Percentiles rank a stretch among this genome's conserved stretches.
Evolutionary conservation across 805 yeast species (phyloP).

Genomic region (Ogataea haglerorum): DNA sequence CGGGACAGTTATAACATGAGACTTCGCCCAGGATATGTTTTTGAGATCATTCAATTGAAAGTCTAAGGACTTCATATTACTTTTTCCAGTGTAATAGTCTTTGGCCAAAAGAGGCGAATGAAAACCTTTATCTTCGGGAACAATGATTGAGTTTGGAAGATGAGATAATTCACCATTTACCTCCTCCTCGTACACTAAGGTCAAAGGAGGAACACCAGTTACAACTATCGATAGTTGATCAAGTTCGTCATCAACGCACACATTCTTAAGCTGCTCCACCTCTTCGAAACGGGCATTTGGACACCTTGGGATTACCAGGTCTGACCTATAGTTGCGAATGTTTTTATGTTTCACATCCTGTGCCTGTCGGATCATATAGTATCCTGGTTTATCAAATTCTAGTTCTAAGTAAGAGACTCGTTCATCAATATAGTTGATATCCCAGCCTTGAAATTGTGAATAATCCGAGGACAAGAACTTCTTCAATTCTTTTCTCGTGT

Average conservation of each 20-base stretch:
- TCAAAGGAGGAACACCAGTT: conserved; percentile 77
- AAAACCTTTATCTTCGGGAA: conserved; percentile 45
- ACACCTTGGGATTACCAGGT: conserved; percentile 67
- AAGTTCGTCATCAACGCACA: conserved; percentile 65
- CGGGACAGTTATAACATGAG: conserved; percentile 27
- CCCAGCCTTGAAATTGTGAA: conserved; percentile 20
- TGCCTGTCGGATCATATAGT: conserved; percentile 68
- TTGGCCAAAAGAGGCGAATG: conserved; percentile 46
- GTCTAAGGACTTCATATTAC: conserved; percentile 19
- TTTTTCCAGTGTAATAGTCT: conserved; percentile 26
- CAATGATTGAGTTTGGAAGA: conserved; percentile 28
- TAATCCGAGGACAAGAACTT: conserved; percentile 30
- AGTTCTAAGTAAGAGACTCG: conserved; percentile 58
- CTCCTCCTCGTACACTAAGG: conserved; percentile 51
- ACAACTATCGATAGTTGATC: conserved; percentile 45
- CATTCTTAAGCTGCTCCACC: conserved; percentile 34
- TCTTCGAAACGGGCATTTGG: conserved; percentile 64
- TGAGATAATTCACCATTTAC: conserved; percentile 31
- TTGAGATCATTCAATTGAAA: conserved; percentile 33
- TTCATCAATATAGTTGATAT: conserved; percentile 28
- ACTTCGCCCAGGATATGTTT: conserved; percentile 38
- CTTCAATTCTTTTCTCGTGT: conserved; percentile 53
- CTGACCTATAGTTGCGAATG: conserved; percentile 56
- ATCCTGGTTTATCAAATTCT: conserved; percentile 68
- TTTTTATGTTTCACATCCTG: conserved; percentile 55